Percentiles rank a stretch among this genome's conserved stretches.
phyloP scores from a whole-genome alignment of 2,329 filamentous ascomycete species.

The Thielaviopsis ethacetica region DNA sequence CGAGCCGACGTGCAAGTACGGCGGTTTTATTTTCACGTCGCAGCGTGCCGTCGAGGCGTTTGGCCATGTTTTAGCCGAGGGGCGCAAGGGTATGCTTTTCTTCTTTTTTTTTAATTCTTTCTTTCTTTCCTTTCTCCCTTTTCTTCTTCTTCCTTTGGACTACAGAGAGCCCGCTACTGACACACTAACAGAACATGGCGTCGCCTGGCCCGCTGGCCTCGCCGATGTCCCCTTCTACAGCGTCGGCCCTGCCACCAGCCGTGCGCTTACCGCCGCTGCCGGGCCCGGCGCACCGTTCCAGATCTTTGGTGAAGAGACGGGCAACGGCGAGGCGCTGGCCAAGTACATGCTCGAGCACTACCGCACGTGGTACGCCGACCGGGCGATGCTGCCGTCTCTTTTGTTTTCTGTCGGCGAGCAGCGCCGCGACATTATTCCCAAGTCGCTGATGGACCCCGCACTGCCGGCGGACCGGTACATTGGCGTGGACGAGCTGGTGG shows the following conservation, averaged over 20 bases:
- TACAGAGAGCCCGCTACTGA: not conserved
- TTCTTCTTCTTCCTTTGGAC: not conserved
- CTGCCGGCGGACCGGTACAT: slow-evolving; percentile 38
- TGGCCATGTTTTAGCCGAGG: slow-evolving; percentile 33
- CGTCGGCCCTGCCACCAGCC: slow-evolving; percentile 66
- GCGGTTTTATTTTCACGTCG: slow-evolving; percentile 71
- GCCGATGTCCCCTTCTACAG: slow-evolving; percentile 51
- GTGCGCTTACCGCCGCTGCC: slow-evolving; percentile 36
- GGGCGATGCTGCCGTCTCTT: slow-evolving; percentile 40
- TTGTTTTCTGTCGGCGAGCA: slow-evolving; percentile 86
- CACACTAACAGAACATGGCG: slow-evolving; percentile 2
- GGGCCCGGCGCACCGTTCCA: slow-evolving; percentile 26
- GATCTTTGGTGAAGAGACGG: slow-evolving; percentile 65
- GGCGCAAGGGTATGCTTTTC: slow-evolving; percentile 3
- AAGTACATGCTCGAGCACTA: slow-evolving; percentile 69
- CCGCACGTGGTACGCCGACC: slow-evolving; percentile 30
- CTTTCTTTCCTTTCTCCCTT: not conserved
- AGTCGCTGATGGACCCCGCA: slow-evolving; percentile 45
- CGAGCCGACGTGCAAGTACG: slow-evolving; percentile 29
- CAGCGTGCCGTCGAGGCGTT: slow-evolving; percentile 74
- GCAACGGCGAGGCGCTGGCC: slow-evolving; percentile 69
- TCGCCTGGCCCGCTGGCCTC: not conserved
- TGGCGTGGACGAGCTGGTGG: slow-evolving; percentile 58
- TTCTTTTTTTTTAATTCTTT: not conserved
- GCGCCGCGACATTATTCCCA: slow-evolving; percentile 77